Evolutionary conservation across 192 early-diverging fungal genomes (phyloP).

Genomic region (Coemansia sp.): DNA sequence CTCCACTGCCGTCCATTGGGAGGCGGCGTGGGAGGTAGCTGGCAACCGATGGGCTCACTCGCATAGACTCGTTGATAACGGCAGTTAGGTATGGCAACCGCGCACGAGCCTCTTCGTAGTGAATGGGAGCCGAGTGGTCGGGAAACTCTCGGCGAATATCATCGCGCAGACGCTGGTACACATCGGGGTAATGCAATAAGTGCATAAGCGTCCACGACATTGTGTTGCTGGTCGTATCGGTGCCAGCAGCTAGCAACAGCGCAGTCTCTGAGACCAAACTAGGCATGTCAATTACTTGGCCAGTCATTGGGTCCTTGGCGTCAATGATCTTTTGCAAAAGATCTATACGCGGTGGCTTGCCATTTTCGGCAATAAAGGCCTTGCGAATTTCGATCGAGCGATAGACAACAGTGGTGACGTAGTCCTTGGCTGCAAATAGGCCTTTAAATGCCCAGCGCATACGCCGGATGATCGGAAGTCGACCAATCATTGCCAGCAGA

Average conservation of each 20-base stretch:
- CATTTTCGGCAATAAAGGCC: not conserved
- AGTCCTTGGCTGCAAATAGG: not conserved
- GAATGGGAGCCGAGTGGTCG: conserved; percentile 12
- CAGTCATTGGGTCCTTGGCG: conserved; percentile 38
- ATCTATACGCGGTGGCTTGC: conserved; percentile 8
- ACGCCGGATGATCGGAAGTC: conserved; percentile 7
- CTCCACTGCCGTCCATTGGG: not conserved
- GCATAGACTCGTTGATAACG: conserved; percentile 46
- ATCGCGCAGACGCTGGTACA: conserved; percentile 21
- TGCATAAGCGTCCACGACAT: conserved; percentile 38
- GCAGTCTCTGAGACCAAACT: conserved; percentile 24
- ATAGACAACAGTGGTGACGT: conserved; percentile 7
- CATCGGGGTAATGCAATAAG: conserved; percentile 34
- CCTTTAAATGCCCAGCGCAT: conserved; percentile 15
- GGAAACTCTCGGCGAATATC: conserved; percentile 40
- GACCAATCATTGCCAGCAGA: conserved; percentile 6
- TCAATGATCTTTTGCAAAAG: conserved; percentile 51
- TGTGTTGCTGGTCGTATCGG: conserved; percentile 56
- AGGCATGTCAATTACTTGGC: conserved; percentile 13
- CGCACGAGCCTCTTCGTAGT: conserved; percentile 23
- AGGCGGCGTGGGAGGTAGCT: conserved; percentile 31
- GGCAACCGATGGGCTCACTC: conserved; percentile 29
- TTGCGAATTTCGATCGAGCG: conserved; percentile 13
- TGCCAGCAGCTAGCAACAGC: conserved; percentile 45
- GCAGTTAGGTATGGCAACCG: conserved; percentile 42